phyloP scores from a whole-genome alignment of 1,139 yeast species.

The Candida pseudoviswanathii region DNA sequence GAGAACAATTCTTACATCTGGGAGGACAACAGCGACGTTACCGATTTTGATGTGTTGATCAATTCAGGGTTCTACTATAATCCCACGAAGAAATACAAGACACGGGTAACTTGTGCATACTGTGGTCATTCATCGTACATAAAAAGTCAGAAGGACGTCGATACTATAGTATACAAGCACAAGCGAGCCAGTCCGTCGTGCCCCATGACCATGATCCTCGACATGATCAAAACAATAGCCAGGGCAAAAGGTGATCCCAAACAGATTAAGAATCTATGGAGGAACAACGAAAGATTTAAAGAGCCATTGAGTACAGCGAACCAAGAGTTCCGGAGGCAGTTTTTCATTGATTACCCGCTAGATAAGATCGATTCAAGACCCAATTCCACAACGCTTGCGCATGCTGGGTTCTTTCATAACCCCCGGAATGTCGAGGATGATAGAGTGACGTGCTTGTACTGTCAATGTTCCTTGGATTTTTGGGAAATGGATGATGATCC shows the following conservation, averaged over 20 bases:
- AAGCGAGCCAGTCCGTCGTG: slow-evolving; percentile 49
- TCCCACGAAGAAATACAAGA: slow-evolving; percentile 52
- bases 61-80: slow-evolving; percentile 70
- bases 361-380: slow-evolving; percentile 42
- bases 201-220: slow-evolving; percentile 36
- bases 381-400: slow-evolving; percentile 40
- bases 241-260: slow-evolving; percentile 11
- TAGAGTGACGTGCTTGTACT: slow-evolving; percentile 69
- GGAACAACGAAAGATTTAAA: slow-evolving; percentile 19
- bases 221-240: slow-evolving; percentile 19
- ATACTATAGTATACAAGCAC: slow-evolving; percentile 47
- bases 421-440: slow-evolving; percentile 55
- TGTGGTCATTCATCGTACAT: slow-evolving; percentile 53
- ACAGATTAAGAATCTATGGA: slow-evolving; percentile 13
- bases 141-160: slow-evolving; percentile 29
- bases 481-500: slow-evolving; percentile 79
- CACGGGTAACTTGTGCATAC: slow-evolving; percentile 58
- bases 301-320: slow-evolving; percentile 35
- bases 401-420: slow-evolving; percentile 57
- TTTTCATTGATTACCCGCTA: slow-evolving; percentile 63
- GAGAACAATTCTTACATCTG: slow-evolving; percentile 19
- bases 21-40: slow-evolving; percentile 19
- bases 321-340: slow-evolving; percentile 44
- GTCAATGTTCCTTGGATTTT: slow-evolving; percentile 66
- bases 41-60: slow-evolving; percentile 33